A percentile compares a stretch with the other conserved stretches of the same genome.
Evolutionary conservation across 345 rosid species (phyloP).

Genomic region (Euphorbia lathyris): DNA sequence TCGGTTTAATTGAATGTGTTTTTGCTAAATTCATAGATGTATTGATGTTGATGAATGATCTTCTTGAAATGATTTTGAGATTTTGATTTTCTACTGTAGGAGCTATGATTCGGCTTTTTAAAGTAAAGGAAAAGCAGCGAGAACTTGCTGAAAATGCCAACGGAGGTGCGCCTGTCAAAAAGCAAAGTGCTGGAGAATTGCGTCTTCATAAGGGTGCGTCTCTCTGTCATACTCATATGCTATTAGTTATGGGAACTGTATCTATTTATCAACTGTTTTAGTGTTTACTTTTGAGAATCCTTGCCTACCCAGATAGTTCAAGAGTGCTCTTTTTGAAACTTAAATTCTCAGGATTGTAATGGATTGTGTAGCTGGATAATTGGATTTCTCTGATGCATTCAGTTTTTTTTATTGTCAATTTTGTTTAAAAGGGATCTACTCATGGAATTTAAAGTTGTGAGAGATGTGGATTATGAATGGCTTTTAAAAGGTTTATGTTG

Average conservation of each 20-base stretch:
- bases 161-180: constrained; percentile 30
- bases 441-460: background rate
- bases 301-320: background rate
- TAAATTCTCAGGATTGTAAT: background rate
- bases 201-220: constrained; percentile 34
- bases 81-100: background rate
- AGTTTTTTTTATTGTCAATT: background rate
- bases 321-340: background rate
- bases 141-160: constrained; percentile 32
- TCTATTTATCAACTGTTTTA: background rate
- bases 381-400: background rate
- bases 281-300: background rate
- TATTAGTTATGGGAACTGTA: background rate
- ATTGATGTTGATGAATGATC: background rate
- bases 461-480: background rate
- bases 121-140: constrained; percentile 36
- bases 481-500: background rate
- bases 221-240: background rate
- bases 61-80: background rate
- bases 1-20: background rate
- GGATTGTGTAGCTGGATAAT: background rate
- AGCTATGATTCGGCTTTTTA: constrained; percentile 34
- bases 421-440: background rate
- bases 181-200: constrained; percentile 35
- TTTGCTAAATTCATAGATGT: background rate